Percentiles rank a stretch among this genome's conserved stretches.
These are phyloP conservation scores for Neopestalotiopsis sp. DNA, from an alignment of 2,329 filamentous ascomycete species.

Conservation along the genomic window DNA sequence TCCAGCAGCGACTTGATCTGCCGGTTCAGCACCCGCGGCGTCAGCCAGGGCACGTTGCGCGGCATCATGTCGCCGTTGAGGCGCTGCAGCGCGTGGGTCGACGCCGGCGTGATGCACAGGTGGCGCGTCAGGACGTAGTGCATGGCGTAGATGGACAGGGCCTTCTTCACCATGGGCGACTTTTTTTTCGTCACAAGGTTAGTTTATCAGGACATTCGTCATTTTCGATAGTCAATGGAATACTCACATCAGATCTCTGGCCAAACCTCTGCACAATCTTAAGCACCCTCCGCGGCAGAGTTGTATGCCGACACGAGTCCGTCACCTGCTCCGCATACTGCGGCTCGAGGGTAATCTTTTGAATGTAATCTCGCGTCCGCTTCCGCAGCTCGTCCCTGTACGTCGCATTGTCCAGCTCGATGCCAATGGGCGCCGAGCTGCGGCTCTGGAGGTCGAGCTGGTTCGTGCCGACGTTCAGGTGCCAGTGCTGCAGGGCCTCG, in stretches of 20 bases:
- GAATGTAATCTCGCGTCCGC: constrained; percentile 53
- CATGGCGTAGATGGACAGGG: constrained; percentile 60
- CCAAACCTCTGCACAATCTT: constrained; percentile 54
- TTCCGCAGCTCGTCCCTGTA: constrained; percentile 53
- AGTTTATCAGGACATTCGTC: background rate
- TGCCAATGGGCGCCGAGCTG: constrained; percentile 54
- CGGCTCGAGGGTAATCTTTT: constrained; percentile 54
- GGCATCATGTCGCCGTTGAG: constrained; percentile 46
- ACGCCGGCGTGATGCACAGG: constrained; percentile 54
- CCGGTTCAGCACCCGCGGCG: constrained; percentile 59
- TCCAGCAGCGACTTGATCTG: constrained; percentile 64
- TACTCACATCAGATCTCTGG: constrained; percentile 48
- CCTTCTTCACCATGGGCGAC: constrained; percentile 57
- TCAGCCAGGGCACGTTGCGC: constrained; percentile 51
- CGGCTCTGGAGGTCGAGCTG: constrained; percentile 47
- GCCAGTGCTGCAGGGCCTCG: constrained; percentile 59
- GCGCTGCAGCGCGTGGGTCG: constrained; percentile 46
- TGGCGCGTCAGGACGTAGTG: constrained; percentile 63
- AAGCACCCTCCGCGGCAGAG: constrained; percentile 53
- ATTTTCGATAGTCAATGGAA: background rate
- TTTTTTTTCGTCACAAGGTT: constrained; percentile 25
- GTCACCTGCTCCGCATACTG: constrained; percentile 57
- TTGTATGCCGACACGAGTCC: constrained; percentile 49
- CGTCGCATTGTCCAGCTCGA: constrained; percentile 48
- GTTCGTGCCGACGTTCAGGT: constrained; percentile 44